Percentiles rank a stretch among this genome's conserved stretches.
phyloP scores from a whole-genome alignment of 306 rosid genomes.

The Corylus avellana region DNA sequence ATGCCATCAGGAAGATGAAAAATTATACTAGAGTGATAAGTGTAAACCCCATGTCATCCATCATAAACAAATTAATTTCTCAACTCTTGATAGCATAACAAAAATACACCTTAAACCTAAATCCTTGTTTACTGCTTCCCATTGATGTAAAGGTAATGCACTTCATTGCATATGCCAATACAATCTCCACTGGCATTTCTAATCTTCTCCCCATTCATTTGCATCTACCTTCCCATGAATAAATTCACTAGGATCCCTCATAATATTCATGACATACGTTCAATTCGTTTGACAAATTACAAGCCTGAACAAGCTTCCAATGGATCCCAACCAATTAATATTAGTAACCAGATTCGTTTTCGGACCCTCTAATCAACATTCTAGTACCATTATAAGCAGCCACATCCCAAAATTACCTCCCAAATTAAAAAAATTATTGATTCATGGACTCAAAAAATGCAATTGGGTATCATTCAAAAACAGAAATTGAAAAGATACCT shows the following conservation, averaged over 20 bases:
- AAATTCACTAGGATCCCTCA: not conserved
- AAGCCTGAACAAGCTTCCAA: not conserved
- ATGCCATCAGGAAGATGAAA: conserved; percentile 6
- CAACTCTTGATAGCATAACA: not conserved
- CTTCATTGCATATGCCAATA: not conserved
- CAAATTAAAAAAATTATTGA: not conserved
- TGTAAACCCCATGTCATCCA: not conserved
- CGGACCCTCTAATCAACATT: not conserved
- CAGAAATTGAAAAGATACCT: not conserved
- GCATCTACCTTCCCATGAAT: not conserved
- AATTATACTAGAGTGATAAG: not conserved
- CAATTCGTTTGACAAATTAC: not conserved
- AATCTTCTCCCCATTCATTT: not conserved
- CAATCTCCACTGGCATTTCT: not conserved
- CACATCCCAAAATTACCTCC: not conserved
- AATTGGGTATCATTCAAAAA: not conserved
- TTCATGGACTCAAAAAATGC: not conserved
- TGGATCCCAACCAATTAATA: conserved; percentile 16
- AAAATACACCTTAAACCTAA: not conserved
- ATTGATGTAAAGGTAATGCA: not conserved
- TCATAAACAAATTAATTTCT: not conserved
- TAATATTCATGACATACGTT: not conserved
- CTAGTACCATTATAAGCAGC: not conserved
- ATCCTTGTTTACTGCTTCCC: not conserved
- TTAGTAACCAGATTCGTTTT: not conserved